Percentiles rank a stretch among this genome's conserved stretches.
Conservation (phyloP, 169 alveolate species). For the Perkinsus marinus region DNA sequence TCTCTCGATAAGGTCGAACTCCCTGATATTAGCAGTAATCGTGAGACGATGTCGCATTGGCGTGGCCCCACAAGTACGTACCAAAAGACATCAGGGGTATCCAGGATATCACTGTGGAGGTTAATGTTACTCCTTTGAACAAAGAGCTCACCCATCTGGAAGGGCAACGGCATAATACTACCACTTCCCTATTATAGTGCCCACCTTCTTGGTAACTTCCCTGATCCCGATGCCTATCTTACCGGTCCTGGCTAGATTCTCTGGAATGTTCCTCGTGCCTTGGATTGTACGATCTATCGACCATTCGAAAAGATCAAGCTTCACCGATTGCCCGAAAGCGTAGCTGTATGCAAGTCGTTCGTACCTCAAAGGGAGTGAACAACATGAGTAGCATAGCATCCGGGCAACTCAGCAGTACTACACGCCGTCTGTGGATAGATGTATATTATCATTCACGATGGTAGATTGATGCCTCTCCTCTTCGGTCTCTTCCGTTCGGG, state of each 20-base stretch:
- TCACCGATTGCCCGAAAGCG: slow-evolving; percentile 1
- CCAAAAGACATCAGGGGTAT: slow-evolving; percentile 5
- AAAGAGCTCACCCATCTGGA: slow-evolving; percentile 1
- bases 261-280: background rate
- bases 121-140: background rate
- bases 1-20: slow-evolving; percentile 1
- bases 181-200: background rate
- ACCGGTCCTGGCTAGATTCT: background rate
- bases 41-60: background rate
- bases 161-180: background rate
- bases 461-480: background rate
- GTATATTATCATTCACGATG: background rate
- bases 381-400: too few species aligned
- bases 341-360: slow-evolving; percentile 5
- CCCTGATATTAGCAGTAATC: background rate
- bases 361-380: background rate
- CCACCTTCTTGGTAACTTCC: background rate
- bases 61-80: background rate
- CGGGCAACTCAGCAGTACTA: too few species aligned
- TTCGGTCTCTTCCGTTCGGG: background rate
- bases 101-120: background rate
- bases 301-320: background rate
- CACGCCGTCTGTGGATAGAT: background rate
- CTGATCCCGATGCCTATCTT: background rate
- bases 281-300: background rate